Conservation (phyloP, 2,329 filamentous ascomycete species). For the Aquanectria penicillioides region DNA sequence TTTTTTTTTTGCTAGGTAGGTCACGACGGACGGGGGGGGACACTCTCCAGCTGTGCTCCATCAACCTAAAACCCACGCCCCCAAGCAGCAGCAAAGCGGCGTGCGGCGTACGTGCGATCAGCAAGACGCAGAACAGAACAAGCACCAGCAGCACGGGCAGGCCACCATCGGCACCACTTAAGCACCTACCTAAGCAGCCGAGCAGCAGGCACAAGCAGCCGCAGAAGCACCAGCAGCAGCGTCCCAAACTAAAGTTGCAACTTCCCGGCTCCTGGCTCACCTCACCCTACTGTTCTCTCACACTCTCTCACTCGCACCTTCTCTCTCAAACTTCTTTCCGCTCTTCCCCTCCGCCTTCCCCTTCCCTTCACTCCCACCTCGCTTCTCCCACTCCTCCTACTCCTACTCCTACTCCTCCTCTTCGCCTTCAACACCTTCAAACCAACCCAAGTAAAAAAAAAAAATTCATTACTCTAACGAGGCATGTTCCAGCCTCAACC, state of each 20-base stretch:
- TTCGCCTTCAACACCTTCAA: slow-evolving; percentile 2
- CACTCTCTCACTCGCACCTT: slow-evolving; percentile 30
- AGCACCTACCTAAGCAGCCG: neutral
- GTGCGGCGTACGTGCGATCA: neutral
- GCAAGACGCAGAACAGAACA: neutral
- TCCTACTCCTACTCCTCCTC: slow-evolving; percentile 18
- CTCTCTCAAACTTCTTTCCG: slow-evolving; percentile 18
- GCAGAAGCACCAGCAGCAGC: slow-evolving; percentile 7
- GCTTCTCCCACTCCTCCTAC: slow-evolving; percentile 20
- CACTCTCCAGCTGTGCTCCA: slow-evolving; percentile 6
- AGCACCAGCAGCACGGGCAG: slow-evolving; percentile 8
- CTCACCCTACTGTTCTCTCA: slow-evolving; percentile 14
- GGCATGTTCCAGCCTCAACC: slow-evolving; percentile 67
- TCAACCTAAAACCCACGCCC: slow-evolving; percentile 28
- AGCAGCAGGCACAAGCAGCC: neutral
- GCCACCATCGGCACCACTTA: neutral
- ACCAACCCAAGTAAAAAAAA: neutral
- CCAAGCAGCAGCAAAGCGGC: slow-evolving; percentile 16
- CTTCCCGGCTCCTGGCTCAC: slow-evolving; percentile 23
- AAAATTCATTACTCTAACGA: slow-evolving; percentile 10
- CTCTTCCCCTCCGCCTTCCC: slow-evolving; percentile 21
- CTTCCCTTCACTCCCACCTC: slow-evolving; percentile 19
- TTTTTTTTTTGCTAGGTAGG: neutral
- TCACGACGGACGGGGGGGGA: slow-evolving; percentile 8
- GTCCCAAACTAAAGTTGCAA: slow-evolving; percentile 13